phyloP scores from a whole-genome alignment of 2,329 filamentous ascomycete genomes.

The Balansia obtecta region DNA sequence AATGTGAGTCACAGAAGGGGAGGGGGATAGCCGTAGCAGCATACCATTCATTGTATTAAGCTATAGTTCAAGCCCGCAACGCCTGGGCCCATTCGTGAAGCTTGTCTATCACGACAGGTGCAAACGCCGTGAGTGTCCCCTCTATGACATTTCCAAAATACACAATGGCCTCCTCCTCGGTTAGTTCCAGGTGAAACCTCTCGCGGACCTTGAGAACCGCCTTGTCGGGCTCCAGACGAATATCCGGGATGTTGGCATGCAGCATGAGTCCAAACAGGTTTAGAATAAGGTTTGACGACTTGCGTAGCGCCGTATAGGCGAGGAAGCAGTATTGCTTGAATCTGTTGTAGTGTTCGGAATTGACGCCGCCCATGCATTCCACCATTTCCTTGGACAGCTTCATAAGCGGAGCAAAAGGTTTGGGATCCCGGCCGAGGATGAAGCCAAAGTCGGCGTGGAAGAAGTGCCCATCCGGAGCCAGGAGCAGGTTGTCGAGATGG shows the following conservation, averaged over 20 bases:
- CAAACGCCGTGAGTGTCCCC: conserved; percentile 78
- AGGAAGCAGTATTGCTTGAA: conserved; percentile 97
- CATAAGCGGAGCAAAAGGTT: conserved; percentile 93
- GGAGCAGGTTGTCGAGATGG: conserved; percentile 87
- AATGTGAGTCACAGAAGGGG: too few species aligned
- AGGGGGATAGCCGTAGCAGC: too few species aligned
- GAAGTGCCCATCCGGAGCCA: conserved; percentile 84
- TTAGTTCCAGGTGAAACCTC: conserved; percentile 81
- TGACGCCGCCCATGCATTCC: conserved; percentile 86
- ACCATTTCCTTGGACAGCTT: conserved; percentile 98
- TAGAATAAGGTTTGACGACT: conserved; percentile 80
- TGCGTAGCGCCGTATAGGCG: conserved; percentile 81
- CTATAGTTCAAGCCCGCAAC: conserved; percentile 51
- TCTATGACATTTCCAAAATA: conserved; percentile 85
- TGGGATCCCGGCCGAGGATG: conserved; percentile 91
- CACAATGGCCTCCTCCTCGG: conserved; percentile 81
- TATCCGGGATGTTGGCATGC: conserved; percentile 93
- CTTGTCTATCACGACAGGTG: conserved; percentile 88
- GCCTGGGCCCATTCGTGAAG: conserved; percentile 90
- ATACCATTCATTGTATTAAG: too few species aligned
- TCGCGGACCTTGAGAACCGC: conserved; percentile 92
- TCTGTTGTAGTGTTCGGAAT: conserved; percentile 67
- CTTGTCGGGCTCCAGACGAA: conserved; percentile 83
- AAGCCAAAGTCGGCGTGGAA: conserved; percentile 99
- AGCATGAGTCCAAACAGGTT: conserved; percentile 97